Conservation (phyloP, 805 yeast species). For the Metschnikowia picachoensis region DNA sequence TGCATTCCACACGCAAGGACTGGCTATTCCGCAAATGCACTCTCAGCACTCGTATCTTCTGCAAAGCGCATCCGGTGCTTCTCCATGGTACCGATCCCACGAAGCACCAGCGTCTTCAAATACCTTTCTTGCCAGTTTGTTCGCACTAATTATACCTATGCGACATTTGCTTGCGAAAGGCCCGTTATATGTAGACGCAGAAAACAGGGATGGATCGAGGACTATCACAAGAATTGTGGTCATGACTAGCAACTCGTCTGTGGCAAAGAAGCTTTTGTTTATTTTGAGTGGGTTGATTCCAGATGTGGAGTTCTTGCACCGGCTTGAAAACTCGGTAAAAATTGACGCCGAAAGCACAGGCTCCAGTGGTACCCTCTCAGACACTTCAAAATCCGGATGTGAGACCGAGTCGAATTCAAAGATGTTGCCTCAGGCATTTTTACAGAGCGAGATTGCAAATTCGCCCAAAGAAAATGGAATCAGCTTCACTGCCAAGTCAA, state of each 20-base stretch:
- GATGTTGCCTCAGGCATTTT: not conserved
- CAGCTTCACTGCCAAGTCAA: conserved; percentile 4
- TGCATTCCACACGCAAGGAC: conserved; percentile 5
- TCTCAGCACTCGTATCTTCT: conserved; percentile 6
- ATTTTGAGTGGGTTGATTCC: conserved; percentile 50
- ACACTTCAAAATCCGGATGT: no score
- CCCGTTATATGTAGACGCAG: conserved; percentile 28
- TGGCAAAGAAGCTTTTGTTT: conserved; percentile 55
- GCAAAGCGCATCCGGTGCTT: conserved; percentile 6
- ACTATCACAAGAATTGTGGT: conserved; percentile 49
- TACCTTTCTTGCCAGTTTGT: conserved; percentile 45
- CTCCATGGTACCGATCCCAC: conserved; percentile 7
- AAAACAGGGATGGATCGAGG: conserved; percentile 15
- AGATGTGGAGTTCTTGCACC: conserved; percentile 19
- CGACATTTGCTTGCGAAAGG: conserved; percentile 32
- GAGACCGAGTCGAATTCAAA: not conserved
- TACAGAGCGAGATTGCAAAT: not conserved
- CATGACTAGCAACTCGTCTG: conserved; percentile 57
- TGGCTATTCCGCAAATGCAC: conserved; percentile 8
- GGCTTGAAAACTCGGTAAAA: conserved; percentile 1
- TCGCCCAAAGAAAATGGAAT: conserved; percentile 1
- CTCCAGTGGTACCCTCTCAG: no score
- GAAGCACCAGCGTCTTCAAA: conserved; percentile 11
- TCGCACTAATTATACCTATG: conserved; percentile 43
- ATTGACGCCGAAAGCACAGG: no score